Base-by-base conservation (phyloP, 192 early-diverging fungal species). In the Thamnidium elegans region DNA sequence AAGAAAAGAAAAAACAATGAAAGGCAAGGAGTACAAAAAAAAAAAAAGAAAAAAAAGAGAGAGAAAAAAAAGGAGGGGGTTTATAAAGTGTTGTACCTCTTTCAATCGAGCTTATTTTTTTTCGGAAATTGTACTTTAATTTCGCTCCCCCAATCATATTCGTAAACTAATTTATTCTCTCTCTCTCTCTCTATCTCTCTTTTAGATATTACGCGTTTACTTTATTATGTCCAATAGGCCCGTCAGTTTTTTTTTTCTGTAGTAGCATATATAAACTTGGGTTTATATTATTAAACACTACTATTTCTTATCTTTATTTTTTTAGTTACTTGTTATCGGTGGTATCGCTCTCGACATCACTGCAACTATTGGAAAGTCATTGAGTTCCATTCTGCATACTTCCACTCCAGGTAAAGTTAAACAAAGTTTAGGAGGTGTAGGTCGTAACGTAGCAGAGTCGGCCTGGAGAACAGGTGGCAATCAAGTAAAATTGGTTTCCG, bases 401-500 rank as follows among this genome's bases (percentile, higher is more conserved):
- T 94, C 93, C 30, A 81, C 84, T 34, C 86, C 89, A 1, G 97
- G 97, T 4, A 73, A 55, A 0, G 87, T 90, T 6, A 62, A 65
- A 7, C 78, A 88, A 7, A 76, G 84, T 3, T 54, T 91, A 9
- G 97, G 97, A 48, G 97, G 97, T 4, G 97, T 99, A 4, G 95
- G 91, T 0, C 80, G 93, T 36, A 99, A 99, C 72, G 81, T 99
- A 6, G 93, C 92, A 3, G 91, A 97, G 62, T 89, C 90, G 0
- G 86, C 88, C 20, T 76, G 70, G 34, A 76, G 83, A 21, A 81
- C 89, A 4, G 86, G 89, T 6, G 82, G 81, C 0, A 68, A 85
- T 43, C 81, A 89, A 8, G 51, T 80, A 2, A 42, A 59, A 44
- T 86, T 97, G 34, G 47, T 92, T 0, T 85, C 89, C 0, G 78